Evolutionary conservation across 306 rosid species (phyloP), one percentile per base, ranked within the genome.

Genomic region (Abrus precatorius): DNA sequence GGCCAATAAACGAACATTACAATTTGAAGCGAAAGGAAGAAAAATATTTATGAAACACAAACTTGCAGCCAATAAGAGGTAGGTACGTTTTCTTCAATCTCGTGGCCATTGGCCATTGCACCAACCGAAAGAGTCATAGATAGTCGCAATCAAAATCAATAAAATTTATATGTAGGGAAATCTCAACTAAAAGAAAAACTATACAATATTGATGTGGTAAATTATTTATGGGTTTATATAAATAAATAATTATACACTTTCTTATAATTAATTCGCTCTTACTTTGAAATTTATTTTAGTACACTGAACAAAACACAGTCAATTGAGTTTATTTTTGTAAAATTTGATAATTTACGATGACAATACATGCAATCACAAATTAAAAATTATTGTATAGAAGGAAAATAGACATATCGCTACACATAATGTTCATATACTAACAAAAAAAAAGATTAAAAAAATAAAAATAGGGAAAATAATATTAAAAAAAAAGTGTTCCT

Each of bases 71-170:
- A 59, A 44, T 48, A n/a, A 36, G 9, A 48, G 4, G 33, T 57
- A n/a, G 49, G 27, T 62, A 27, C 28, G 32, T 14, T 71, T 47
- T 65, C 32, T 55, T 56, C n/a, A 28, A 65, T 70, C 45, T 78
- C 69, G 59, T 40, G 66, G 43, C 80, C 72, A 32, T 78, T 40
- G 66, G 43, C 80, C 72, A 32, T 78, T 64, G 54, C 52, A 14
- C 83, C 76, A 65, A 72, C 65, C 44, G 73, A 55, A 73, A 67
- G 30, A 55, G 41, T 45, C 62, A 4, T 29, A 59, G 47, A 4
- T 29, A 59, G 47, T 68, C 47, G 11, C 67, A 38, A 59, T 69
- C 73, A 60, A 52, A 53, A 54, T 65, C 40, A 30, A 10, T 43
- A 40, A 55, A 56, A 29, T 45, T 13, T 5, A 32, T 10, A 9